phyloP scores from a whole-genome alignment of 2,329 filamentous ascomycete genomes.

The Paraphoma chrysanthemicola region DNA sequence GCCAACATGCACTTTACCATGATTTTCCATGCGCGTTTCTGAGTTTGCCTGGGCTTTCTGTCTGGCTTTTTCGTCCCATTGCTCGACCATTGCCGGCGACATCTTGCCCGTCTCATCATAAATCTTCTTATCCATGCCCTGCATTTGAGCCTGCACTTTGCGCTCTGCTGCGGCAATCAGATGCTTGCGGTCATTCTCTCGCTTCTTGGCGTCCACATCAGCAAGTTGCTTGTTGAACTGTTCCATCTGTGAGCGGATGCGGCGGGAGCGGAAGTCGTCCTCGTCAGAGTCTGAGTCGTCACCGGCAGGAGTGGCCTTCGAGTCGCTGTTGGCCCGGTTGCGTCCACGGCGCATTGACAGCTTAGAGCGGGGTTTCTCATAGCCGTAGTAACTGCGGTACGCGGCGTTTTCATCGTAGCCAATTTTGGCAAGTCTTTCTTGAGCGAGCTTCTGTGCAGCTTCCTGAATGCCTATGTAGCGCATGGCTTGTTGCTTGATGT shows the following conservation, averaged over 20 bases:
- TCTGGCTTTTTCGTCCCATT: slow-evolving; percentile 81
- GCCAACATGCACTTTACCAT: slow-evolving; percentile 73
- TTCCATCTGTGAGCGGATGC: slow-evolving; percentile 81
- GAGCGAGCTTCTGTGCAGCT: slow-evolving; percentile 83
- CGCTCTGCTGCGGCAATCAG: slow-evolving; percentile 81
- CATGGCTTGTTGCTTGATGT: slow-evolving; percentile 61
- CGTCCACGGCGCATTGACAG: slow-evolving; percentile 62
- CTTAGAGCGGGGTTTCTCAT: slow-evolving; percentile 57
- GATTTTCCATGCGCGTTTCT: slow-evolving; percentile 64
- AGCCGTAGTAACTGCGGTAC: slow-evolving; percentile 80
- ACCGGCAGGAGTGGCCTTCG: slow-evolving; percentile 47
- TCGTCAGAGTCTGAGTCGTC: slow-evolving; percentile 48
- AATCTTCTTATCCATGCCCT: slow-evolving; percentile 82
- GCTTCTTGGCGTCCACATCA: slow-evolving; percentile 75
- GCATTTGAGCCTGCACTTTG: slow-evolving; percentile 81
- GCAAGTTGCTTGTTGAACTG: slow-evolving; percentile 73
- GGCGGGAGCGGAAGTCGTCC: slow-evolving; percentile 72
- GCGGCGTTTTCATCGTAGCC: slow-evolving; percentile 72
- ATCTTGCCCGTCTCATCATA: slow-evolving; percentile 78
- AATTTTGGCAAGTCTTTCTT: slow-evolving; percentile 81
- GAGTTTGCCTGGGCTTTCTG: slow-evolving; percentile 71
- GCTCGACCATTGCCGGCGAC: slow-evolving; percentile 70
- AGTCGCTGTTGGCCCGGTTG: slow-evolving; percentile 71
- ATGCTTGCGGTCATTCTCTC: slow-evolving; percentile 74
- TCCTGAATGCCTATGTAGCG: slow-evolving; percentile 75